Conservation (phyloP, 257 asterid species). For the Salvia miltiorrhiza region DNA sequence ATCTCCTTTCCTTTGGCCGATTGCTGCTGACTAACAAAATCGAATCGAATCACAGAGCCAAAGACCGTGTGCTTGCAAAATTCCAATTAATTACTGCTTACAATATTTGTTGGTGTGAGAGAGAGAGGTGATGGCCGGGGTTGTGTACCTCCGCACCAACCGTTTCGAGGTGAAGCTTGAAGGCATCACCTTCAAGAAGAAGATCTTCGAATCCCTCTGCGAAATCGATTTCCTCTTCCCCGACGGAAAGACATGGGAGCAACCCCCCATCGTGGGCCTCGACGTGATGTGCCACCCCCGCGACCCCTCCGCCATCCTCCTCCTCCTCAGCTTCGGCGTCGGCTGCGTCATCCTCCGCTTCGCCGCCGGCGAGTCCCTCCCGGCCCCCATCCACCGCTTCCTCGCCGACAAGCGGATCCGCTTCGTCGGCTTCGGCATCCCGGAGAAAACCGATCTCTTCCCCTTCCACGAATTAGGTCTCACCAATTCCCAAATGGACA, state of each 20-base stretch:
- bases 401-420: conserved; percentile 65
- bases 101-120: too few relatives aligned
- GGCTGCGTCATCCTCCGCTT: conserved; percentile 79
- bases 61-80: not conserved
- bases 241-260: conserved; percentile 58
- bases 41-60: too few relatives aligned
- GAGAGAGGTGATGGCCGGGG: conserved; percentile 75
- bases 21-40: too few relatives aligned
- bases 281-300: conserved; percentile 92
- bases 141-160: conserved; percentile 67
- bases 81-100: too few relatives aligned
- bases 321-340: conserved; percentile 64
- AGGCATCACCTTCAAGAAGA: conserved; percentile 79
- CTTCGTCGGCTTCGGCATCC: conserved; percentile 71
- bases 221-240: conserved; percentile 75
- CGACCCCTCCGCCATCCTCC: conserved; percentile 57
- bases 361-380: conserved; percentile 48
- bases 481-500: conserved; percentile 36
- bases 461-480: conserved; percentile 63
- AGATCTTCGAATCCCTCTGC: conserved; percentile 69
- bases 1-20: conserved; percentile 14
- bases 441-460: conserved; percentile 64
- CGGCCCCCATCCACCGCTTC: conserved; percentile 52
- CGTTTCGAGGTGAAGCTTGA: conserved; percentile 83
- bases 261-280: conserved; percentile 68